These are phyloP conservation scores for Saccharomycopsis microspora DNA, from an alignment of 805 yeast species.

Conservation along the genomic window DNA sequence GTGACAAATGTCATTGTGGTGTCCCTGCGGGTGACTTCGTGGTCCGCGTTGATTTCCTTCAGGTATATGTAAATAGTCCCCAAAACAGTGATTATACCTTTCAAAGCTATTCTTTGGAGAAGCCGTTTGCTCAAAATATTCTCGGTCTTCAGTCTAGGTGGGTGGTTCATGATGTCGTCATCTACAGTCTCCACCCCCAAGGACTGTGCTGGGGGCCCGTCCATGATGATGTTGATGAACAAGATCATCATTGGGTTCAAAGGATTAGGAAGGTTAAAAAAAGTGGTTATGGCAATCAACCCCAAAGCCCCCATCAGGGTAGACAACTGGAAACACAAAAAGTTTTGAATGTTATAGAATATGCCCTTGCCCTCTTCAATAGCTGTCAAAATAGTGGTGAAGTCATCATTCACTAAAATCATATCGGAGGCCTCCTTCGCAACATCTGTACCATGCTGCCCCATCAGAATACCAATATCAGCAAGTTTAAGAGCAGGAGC, in stretches of 20 bases:
- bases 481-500: slow-evolving; percentile 97
- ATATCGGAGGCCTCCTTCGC: slow-evolving; percentile 98
- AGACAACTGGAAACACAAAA: slow-evolving; percentile 88
- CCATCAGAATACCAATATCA: slow-evolving; percentile 93
- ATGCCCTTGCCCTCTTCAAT: slow-evolving; percentile 98
- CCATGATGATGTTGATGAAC: slow-evolving; percentile 97
- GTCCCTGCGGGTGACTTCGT: slow-evolving; percentile 80
- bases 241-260: slow-evolving; percentile 96
- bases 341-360: slow-evolving; percentile 89
- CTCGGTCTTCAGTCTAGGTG: slow-evolving; percentile 88
- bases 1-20: slow-evolving; percentile 99
- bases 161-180: slow-evolving; percentile 87
- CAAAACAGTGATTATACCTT: slow-evolving; percentile 44
- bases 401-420: slow-evolving; percentile 95
- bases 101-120: slow-evolving; percentile 49
- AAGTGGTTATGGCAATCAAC: slow-evolving; percentile 75
- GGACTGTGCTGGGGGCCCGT: slow-evolving; percentile 98
- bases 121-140: slow-evolving; percentile 77
- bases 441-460: slow-evolving; percentile 90
- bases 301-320: slow-evolving; percentile 93
- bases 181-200: slow-evolving; percentile 97
- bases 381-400: slow-evolving; percentile 85
- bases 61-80: slow-evolving; percentile 87
- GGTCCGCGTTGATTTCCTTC: slow-evolving; percentile 71
- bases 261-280: slow-evolving; percentile 85